Percentiles rank a stretch among this genome's conserved stretches.
Evolutionary conservation across 495 filamentous ascomycete species (phyloP).

Genomic region (Tuber microsphaerosporum): DNA sequence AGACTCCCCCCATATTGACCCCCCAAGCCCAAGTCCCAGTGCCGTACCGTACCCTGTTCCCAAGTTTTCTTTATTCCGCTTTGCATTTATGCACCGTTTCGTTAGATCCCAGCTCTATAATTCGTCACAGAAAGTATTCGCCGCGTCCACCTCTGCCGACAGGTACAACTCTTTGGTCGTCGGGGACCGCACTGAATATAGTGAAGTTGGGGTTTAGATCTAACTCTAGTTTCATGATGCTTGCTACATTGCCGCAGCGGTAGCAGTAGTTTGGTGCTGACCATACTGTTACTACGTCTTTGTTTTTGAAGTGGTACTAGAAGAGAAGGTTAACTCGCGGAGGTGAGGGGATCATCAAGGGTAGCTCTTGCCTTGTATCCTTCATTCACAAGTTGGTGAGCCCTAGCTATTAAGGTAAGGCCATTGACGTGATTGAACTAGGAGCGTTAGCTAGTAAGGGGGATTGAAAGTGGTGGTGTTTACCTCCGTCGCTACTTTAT

Average conservation of each 20-base stretch:
- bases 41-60: background rate
- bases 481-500: slow-evolving; percentile 85
- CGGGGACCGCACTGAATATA: slow-evolving; percentile 90
- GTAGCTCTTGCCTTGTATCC: slow-evolving; percentile 70
- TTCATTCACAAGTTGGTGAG: slow-evolving; percentile 95
- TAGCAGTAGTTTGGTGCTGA: slow-evolving; percentile 99
- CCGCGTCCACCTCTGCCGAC: slow-evolving; percentile 69
- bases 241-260: slow-evolving; percentile 92
- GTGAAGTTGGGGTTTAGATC: slow-evolving; percentile 81
- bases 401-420: slow-evolving; percentile 85
- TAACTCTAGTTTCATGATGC: slow-evolving; percentile 86
- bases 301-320: slow-evolving; percentile 86
- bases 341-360: background rate
- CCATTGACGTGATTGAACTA: slow-evolving; percentile 95
- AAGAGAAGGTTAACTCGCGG: background rate
- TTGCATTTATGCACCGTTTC: background rate
- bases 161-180: slow-evolving; percentile 82
- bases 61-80: background rate
- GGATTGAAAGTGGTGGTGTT: background rate
- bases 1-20: slow-evolving; percentile 4
- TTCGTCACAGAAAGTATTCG: slow-evolving; percentile 87
- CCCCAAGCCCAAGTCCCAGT: background rate
- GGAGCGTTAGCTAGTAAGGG: slow-evolving; percentile 10
- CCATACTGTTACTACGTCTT: slow-evolving; percentile 98
- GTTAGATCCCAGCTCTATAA: background rate